Percentiles rank a stretch among this genome's conserved stretches.
These are phyloP conservation scores for Rhodotorula sp. DNA, from an alignment of 1,284 basidiomycete genomes.

Conservation along the genomic window DNA sequence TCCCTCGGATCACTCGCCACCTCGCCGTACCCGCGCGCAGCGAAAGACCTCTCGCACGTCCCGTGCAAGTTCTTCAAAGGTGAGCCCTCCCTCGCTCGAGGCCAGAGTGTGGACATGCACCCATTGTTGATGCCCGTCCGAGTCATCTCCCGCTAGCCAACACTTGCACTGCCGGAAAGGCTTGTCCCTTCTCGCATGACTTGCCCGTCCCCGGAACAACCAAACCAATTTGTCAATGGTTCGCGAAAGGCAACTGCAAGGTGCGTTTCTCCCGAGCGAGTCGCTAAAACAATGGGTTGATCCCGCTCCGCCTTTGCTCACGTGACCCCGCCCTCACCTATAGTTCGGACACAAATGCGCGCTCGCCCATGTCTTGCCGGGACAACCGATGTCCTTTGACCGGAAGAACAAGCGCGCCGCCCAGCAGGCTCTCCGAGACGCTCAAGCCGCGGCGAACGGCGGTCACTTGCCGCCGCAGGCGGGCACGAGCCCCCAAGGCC, in stretches of 20 bases:
- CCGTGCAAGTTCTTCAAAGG: conserved; percentile 98
- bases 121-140: not conserved
- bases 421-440: conserved; percentile 54
- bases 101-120: no score
- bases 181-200: conserved; percentile 88
- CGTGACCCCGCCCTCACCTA: not conserved
- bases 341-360: conserved; percentile 84
- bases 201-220: conserved; percentile 53
- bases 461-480: conserved; percentile 12
- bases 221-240: conserved; percentile 95
- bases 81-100: conserved; percentile 43
- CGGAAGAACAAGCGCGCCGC: conserved; percentile 97
- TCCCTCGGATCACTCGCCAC: not conserved
- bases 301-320: not conserved
- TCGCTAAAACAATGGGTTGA: no score
- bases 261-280: not conserved
- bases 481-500: not conserved
- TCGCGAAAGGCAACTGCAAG: conserved; percentile 83
- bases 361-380: conserved; percentile 87
- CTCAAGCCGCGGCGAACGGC: conserved; percentile 21
- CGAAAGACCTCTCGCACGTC: conserved; percentile 90
- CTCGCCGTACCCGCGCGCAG: conserved; percentile 48
- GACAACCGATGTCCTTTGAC: conserved; percentile 91
- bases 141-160: conserved; percentile 55
- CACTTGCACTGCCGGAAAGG: conserved; percentile 66